Percentiles rank a stretch among this genome's conserved stretches.
These are phyloP conservation scores for Zygoascus biomembranicola DNA, from an alignment of 805 yeast species.

Conservation along the genomic window DNA sequence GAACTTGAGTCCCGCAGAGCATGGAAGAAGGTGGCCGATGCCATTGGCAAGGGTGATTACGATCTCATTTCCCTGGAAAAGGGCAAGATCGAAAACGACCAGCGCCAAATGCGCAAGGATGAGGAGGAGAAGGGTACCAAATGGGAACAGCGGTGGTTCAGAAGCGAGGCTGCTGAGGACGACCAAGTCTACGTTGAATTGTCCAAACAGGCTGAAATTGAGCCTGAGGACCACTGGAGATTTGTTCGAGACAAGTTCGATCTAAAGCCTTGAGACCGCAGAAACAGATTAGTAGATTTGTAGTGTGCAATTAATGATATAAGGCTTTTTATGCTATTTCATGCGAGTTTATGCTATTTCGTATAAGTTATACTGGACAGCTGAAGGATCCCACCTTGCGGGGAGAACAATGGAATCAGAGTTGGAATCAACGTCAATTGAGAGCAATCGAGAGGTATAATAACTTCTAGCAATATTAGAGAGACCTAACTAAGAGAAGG, in stretches of 20 bases:
- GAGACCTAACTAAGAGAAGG: too few species aligned
- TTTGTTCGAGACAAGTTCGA: constrained; percentile 17
- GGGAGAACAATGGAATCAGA: too few species aligned
- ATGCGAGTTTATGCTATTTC: too few species aligned
- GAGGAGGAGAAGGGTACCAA: constrained; percentile 55
- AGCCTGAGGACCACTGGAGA: constrained; percentile 20
- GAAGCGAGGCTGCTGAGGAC: constrained; percentile 18
- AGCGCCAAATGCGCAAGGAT: constrained; percentile 69
- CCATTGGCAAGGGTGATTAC: constrained; percentile 67
- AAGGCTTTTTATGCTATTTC: too few species aligned
- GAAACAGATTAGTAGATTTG: background rate
- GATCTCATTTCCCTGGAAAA: constrained; percentile 69
- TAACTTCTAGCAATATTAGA: too few species aligned
- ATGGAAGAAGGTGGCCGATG: constrained; percentile 84
- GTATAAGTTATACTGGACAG: too few species aligned
- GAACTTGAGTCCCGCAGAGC: constrained; percentile 79
- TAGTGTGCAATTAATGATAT: background rate
- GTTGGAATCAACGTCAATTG: too few species aligned
- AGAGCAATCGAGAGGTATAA: too few species aligned
- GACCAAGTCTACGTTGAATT: constrained; percentile 11
- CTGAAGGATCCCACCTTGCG: too few species aligned
- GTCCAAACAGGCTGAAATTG: constrained; percentile 14
- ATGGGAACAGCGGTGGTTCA: constrained; percentile 86
- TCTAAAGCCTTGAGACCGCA: background rate
- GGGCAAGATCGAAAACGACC: constrained; percentile 70